Base-by-base conservation (phyloP, 148 eudicot species). In the Hydrangea macrophylla region DNA sequence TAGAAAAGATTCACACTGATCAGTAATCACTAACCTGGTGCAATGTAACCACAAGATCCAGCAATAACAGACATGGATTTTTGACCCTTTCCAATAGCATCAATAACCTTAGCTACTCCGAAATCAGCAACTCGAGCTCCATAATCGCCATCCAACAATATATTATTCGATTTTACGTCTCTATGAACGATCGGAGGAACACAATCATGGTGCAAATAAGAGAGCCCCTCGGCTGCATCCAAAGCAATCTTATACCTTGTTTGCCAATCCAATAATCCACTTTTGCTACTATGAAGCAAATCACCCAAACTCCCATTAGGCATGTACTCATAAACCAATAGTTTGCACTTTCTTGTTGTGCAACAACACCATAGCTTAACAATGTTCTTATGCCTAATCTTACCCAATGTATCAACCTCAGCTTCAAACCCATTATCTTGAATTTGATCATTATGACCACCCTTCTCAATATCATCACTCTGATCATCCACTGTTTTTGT, bases 351-450 rank as follows among this genome's bases (percentile, higher is more conserved):
- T 60, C 74, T 85, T 0, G 92, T 82, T 2, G 81, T 75, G 40
- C 98, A 93, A 62, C 95, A 88, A 70, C 98, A 93, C 98, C 98
- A 93, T 55, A 93, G 77, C 72, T 88, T 86, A 22, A 93, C 97
- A 32, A 93, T 93, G 71, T 88, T 93, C 85, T 93, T 93, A 55
- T 93, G 98, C 80, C 98, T 79, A 1, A 93, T 90, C 72, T 85
- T 90, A 22, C 98, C 98, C 25, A 93, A 72, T 1, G 98, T 93
- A 54, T 83, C 96, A 0, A 93, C 98, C 80, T 93, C 98, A 0
- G 98, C 92, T 37, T 82, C 89, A 36, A 93, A 93, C 55, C 95
- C 90, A 24, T 86, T 75, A 25, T 90, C 87, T 11, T 62, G 79
- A 24, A 35, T 11, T 25, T 30, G 1, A 51, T n/a, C n/a, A n/a